A percentile compares a stretch with the other conserved stretches of the same genome.
Evolutionary conservation across 345 rosid species (phyloP).

Genomic region (Syzygium jambos): DNA sequence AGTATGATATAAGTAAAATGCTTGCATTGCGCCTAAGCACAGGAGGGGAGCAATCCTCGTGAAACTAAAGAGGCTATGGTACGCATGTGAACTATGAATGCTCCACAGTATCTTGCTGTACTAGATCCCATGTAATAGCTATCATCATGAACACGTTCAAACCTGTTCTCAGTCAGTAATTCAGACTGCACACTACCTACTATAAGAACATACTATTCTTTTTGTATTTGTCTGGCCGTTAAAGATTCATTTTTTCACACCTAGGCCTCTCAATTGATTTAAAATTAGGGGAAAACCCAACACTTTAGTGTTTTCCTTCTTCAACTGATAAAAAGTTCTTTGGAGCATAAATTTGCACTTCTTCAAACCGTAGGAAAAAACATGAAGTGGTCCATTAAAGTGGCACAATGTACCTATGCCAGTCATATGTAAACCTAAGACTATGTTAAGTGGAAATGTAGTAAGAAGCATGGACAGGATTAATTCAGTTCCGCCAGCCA

Average conservation of each 20-base stretch:
- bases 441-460: neutral
- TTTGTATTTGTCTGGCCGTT: too few relatives aligned
- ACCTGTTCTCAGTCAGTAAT: neutral
- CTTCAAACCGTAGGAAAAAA: neutral
- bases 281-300: neutral
- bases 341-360: neutral
- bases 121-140: too few relatives aligned
- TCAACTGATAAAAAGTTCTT: neutral
- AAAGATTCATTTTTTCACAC: too few relatives aligned
- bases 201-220: too few relatives aligned
- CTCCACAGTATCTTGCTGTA: neutral
- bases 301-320: neutral
- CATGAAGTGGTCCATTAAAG: neutral
- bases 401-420: neutral
- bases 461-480: neutral
- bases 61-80: neutral
- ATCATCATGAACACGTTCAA: neutral
- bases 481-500: neutral
- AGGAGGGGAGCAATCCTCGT: neutral
- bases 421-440: neutral
- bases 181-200: neutral
- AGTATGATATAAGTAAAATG: accelerated
- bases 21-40: accelerated
- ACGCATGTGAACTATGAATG: neutral
- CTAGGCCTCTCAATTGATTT: too few relatives aligned